Evolutionary conservation across 306 rosid genomes (phyloP).

Genomic region (Erythrophleum fordii): DNA sequence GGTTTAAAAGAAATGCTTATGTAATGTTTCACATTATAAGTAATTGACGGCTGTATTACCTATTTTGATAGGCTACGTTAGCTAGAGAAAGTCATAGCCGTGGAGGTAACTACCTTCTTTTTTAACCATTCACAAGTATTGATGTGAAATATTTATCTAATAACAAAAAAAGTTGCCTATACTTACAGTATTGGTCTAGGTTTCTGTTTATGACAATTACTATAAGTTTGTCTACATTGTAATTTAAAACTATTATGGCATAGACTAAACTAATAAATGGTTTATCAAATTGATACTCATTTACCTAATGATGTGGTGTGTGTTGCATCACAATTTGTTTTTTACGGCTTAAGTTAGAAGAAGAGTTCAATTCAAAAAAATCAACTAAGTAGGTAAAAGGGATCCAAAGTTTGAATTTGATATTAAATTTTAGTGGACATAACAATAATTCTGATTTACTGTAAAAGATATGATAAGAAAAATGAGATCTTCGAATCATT

Average conservation of each 20-base stretch:
- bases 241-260: neutral
- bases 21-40: too few relatives aligned
- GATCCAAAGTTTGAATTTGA: neutral
- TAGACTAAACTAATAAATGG: too few relatives aligned
- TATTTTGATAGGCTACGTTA: too few relatives aligned
- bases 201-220: constrained; percentile 22
- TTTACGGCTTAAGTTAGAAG: neutral
- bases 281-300: neutral
- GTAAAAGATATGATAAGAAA: constrained; percentile 20
- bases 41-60: too few relatives aligned
- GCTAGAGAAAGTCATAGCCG: too few relatives aligned
- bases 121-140: too few relatives aligned
- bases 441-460: constrained; percentile 26
- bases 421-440: neutral
- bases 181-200: neutral
- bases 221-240: neutral
- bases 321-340: neutral
- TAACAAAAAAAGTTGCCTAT: neutral
- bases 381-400: neutral
- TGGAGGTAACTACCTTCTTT: too few relatives aligned
- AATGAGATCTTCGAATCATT: neutral
- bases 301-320: neutral
- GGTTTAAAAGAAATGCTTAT: too few relatives aligned
- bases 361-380: neutral
- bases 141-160: neutral